These are phyloP conservation scores for Phytophthora podocarpi DNA, from an alignment of 352 stramenopile species.

Conservation along the genomic window DNA sequence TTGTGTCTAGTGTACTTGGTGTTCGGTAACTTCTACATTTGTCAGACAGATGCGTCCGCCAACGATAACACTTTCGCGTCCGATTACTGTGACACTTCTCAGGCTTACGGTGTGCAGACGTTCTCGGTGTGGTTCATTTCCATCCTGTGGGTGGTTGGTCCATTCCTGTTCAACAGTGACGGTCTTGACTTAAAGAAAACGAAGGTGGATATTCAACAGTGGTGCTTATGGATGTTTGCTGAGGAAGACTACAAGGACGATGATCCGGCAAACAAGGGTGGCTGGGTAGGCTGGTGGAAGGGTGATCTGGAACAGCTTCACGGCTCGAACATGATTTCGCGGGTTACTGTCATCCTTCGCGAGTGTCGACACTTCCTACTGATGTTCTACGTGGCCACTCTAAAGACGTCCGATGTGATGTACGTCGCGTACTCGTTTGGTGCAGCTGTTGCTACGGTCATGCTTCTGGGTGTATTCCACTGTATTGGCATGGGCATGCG, in stretches of 20 bases:
- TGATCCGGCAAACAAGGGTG: conserved; percentile 63
- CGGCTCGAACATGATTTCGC: conserved; percentile 70
- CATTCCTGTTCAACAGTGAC: conserved; percentile 86
- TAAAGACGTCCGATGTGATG: conserved; percentile 53
- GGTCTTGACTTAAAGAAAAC: conserved; percentile 79
- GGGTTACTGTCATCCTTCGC: conserved; percentile 69
- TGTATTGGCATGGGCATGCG: conserved; percentile 51
- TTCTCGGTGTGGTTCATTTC: conserved; percentile 86
- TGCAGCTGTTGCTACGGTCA: conserved; percentile 53
- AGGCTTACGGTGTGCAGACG: conserved; percentile 77
- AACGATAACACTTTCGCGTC: conserved; percentile 59
- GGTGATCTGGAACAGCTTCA: conserved; percentile 64
- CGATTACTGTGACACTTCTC: conserved; percentile 68
- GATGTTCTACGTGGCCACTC: conserved; percentile 74
- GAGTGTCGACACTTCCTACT: conserved; percentile 78
- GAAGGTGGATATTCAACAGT: conserved; percentile 66
- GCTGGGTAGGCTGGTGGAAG: conserved; percentile 83
- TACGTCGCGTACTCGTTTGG: conserved; percentile 55
- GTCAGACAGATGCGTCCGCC: conserved; percentile 50
- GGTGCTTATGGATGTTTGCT: conserved; percentile 77
- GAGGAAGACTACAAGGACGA: conserved; percentile 67
- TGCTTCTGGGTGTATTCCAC: conserved; percentile 54
- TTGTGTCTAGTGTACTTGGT: conserved; percentile 70
- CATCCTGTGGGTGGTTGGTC: conserved; percentile 65
- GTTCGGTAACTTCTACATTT: conserved; percentile 76